Base-by-base conservation (phyloP, 768 basidiomycete genomes). In the Tephrocybe sp. region DNA sequence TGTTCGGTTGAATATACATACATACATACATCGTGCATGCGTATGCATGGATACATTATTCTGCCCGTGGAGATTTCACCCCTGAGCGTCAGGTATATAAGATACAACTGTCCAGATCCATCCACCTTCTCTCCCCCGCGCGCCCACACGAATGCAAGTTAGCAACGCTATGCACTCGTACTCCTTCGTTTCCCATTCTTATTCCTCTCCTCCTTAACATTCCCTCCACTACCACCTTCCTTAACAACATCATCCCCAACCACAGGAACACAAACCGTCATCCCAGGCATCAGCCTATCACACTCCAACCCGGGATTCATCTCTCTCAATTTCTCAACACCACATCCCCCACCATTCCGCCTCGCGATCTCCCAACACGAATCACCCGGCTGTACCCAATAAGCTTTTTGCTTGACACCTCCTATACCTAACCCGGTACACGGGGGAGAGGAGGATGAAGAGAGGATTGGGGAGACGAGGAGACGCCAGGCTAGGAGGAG, bases 401-500 rank as follows among this genome's bases (percentile, higher is more conserved):
- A 79, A 0, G 70, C 58, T 29, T 29, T 29, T 11, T 5, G 5
- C 27, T 29, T 5, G 27, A 5, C 11, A 5, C 0, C 64, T 67
- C 0, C n/a, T n/a, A n/a, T n/a, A n/a, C n/a, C n/a, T n/a, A n/a
- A n/a, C n/a, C n/a, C n/a, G n/a, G 76, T 73, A 64, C 57, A 1
- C 74, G 70, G 55, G 77, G 79, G 37, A 61, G 56, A 15, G 61
- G 56, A 3, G 65, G 55, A 1, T n/a, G 68, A 49, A 8, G 74
- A 60, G 38, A 80, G 68, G 4, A 64, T 63, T 1, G 75, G 75
- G 5, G 69, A 71, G 29, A 78, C 55, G 13, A 81, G 68, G 38
- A 86, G 72, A 10, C 83, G 79, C 79, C 82, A 86, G 52, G 84
- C 65, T 46, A 86, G 75, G 11, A 88, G 72, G 33, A 88, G 73